These are phyloP conservation scores for Pilatotrama ljubarskyi DNA, from an alignment of 768 basidiomycete genomes.

Conservation along the genomic window DNA sequence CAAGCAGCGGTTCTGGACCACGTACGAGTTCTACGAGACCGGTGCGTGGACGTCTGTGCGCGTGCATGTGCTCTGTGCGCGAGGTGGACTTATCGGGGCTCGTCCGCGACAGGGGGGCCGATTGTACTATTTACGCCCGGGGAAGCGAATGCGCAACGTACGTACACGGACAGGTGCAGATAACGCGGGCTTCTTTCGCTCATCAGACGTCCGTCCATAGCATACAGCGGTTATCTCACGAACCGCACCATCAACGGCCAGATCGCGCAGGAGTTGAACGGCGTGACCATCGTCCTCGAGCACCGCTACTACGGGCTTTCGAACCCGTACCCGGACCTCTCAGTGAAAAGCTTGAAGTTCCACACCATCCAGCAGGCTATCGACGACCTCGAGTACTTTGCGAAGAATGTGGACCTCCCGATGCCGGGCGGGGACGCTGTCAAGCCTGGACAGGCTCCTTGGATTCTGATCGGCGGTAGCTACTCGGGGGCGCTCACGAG, in stretches of 20 bases:
- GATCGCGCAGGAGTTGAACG: constrained; percentile 66
- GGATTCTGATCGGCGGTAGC: constrained; percentile 46
- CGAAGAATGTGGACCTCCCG: constrained; percentile 62
- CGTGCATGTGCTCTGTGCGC: no score
- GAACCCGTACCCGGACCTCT: constrained; percentile 65
- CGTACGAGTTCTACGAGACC: constrained; percentile 62
- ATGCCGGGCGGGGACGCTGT: constrained; percentile 66
- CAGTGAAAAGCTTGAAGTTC: constrained; percentile 52
- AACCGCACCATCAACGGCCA: constrained; percentile 63
- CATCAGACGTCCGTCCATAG: constrained; percentile 7
- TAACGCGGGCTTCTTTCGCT: not conserved
- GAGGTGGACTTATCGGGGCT: not conserved
- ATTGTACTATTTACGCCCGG: constrained; percentile 69
- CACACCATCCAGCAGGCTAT: constrained; percentile 77
- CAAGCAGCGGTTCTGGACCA: constrained; percentile 72
- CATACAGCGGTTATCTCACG: constrained; percentile 54
- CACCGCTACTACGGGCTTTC: constrained; percentile 79
- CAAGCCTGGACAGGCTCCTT: constrained; percentile 50
- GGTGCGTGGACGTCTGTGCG: constrained; percentile 24
- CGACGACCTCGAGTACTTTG: constrained; percentile 71
- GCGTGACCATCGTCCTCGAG: constrained; percentile 63
- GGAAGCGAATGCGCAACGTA: constrained; percentile 54
- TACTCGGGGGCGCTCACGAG: constrained; percentile 51
- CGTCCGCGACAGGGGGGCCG: constrained; percentile 43
- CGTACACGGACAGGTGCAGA: constrained; percentile 3